phyloP scores from a whole-genome alignment of 148 eudicot species.

The Fallopia convolvulus region DNA sequence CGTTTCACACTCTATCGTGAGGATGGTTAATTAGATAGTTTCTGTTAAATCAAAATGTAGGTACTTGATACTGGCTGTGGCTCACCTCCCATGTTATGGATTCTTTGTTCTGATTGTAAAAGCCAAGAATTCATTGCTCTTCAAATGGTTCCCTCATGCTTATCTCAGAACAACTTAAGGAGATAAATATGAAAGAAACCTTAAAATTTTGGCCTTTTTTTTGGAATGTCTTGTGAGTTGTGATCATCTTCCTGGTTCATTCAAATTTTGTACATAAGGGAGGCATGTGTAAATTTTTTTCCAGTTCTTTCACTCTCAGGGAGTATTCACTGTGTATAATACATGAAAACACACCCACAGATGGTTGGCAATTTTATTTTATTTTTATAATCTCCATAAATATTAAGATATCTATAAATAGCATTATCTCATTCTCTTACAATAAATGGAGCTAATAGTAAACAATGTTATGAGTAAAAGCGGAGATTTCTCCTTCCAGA shows the following conservation, averaged over 20 bases:
- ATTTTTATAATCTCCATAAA: too few relatives aligned
- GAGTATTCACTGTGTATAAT: not conserved
- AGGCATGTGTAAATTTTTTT: not conserved
- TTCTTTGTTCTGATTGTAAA: constrained; percentile 33
- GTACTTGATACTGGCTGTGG: constrained; percentile 43
- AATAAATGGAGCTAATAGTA: too few relatives aligned
- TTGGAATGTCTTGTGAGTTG: not conserved
- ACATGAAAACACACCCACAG: not conserved
- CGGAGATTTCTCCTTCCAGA: too few relatives aligned
- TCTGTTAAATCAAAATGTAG: constrained; percentile 14
- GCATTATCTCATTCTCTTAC: too few relatives aligned
- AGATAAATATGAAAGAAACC: not conserved
- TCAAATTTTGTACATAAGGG: not conserved
- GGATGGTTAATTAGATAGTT: not conserved
- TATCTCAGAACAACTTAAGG: constrained; percentile 23
- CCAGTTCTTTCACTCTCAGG: constrained; percentile 1
- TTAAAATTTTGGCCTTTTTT: not conserved
- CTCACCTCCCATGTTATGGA: constrained; percentile 61
- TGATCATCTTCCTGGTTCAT: not conserved
- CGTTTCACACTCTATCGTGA: not conserved
- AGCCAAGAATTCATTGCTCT: constrained; percentile 32
- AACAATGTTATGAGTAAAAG: too few relatives aligned
- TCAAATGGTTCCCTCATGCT: constrained; percentile 38
- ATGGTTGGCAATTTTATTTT: not conserved
- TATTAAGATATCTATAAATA: too few relatives aligned